phyloP scores from a whole-genome alignment of 1,139 yeast genomes.

The Yamadazyma conglobata region DNA sequence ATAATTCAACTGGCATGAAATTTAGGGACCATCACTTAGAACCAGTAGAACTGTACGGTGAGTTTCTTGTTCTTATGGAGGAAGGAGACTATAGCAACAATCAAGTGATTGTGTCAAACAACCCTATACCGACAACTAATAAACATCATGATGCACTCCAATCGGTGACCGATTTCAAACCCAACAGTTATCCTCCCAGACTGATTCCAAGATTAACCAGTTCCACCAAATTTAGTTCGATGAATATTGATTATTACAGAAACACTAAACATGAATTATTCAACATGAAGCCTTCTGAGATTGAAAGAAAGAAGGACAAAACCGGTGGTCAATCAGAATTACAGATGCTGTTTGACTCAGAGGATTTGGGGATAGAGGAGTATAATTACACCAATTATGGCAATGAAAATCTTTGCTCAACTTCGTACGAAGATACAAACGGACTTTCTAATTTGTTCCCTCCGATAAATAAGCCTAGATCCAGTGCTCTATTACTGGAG shows the following conservation, averaged over 20 bases:
- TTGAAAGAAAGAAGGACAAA: no score
- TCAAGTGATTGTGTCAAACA: slow-evolving; percentile 12
- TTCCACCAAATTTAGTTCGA: slow-evolving; percentile 4
- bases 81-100: slow-evolving; percentile 20
- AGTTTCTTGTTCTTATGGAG: slow-evolving; percentile 30
- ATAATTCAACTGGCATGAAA: slow-evolving; percentile 4
- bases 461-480: no score
- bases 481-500: not conserved
- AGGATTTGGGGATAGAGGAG: no score
- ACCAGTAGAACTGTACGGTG: slow-evolving; percentile 28
- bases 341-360: no score
- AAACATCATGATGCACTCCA: not conserved
- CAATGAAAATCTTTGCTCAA: no score
- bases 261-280: no score
- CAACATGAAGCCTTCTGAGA: no score
- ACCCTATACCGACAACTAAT: not conserved
- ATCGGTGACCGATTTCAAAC: not conserved
- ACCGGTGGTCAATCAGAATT: no score
- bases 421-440: no score
- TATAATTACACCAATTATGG: no score
- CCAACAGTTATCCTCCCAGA: slow-evolving; percentile 10
- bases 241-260: not conserved
- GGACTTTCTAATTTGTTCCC: no score
- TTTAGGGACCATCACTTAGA: slow-evolving; percentile 5
- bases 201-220: slow-evolving; percentile 1